A percentile compares a stretch with the other conserved stretches of the same genome.
phyloP scores from a whole-genome alignment of 1,139 yeast genomes.

The Diutina mesorugosa region DNA sequence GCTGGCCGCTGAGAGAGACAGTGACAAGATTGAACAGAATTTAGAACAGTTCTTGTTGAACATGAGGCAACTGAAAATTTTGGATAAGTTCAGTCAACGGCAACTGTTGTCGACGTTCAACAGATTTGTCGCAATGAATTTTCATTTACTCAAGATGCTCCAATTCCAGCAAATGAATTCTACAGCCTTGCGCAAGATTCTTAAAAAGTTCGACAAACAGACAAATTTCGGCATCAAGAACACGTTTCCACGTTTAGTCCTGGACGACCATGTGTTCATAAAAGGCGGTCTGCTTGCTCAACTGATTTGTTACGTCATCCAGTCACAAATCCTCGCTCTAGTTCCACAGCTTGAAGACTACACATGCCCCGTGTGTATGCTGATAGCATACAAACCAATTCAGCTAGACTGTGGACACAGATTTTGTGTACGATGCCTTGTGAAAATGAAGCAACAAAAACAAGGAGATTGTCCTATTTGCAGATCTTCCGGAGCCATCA shows the following conservation, averaged over 20 bases:
- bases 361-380: constrained; percentile 59
- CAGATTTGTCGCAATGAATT: constrained; percentile 40
- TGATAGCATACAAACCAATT: constrained; percentile 61
- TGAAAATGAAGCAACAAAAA: constrained; percentile 45
- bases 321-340: constrained; percentile 37
- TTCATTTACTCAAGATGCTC: constrained; percentile 40
- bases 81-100: constrained; percentile 34
- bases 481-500: constrained; percentile 36
- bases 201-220: constrained; percentile 65
- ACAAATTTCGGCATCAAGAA: constrained; percentile 42
- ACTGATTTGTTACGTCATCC: constrained; percentile 42
- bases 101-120: constrained; percentile 33
- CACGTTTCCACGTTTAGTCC: constrained; percentile 33
- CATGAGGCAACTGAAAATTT: constrained; percentile 27
- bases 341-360: constrained; percentile 69
- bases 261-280: constrained; percentile 31
- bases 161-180: constrained; percentile 53
- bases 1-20: constrained; percentile 26
- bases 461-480: constrained; percentile 61
- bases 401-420: constrained; percentile 49
- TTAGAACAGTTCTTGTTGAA: constrained; percentile 29
- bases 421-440: constrained; percentile 61
- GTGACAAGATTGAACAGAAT: constrained; percentile 25
- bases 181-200: constrained; percentile 51
- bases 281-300: constrained; percentile 40